Conservation (phyloP, 495 filamentous ascomycete species). For the Choiromyces venosus region DNA sequence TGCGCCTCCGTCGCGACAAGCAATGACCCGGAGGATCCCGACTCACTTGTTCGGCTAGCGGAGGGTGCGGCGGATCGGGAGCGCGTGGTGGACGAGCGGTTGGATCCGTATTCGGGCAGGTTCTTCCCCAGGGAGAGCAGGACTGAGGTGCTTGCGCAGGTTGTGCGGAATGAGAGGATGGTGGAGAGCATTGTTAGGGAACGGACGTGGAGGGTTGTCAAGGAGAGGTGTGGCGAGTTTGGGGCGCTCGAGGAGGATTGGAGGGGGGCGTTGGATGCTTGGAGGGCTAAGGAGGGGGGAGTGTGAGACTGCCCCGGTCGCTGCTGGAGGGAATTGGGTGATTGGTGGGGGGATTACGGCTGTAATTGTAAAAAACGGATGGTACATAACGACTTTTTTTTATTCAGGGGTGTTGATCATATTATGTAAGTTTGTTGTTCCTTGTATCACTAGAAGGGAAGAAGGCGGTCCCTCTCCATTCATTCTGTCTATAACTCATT, state of each 20-base stretch:
- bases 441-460: not conserved
- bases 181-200: slow-evolving; percentile 83
- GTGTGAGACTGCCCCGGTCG: not conserved
- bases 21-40: slow-evolving; percentile 84
- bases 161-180: slow-evolving; percentile 75
- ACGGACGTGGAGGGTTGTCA: slow-evolving; percentile 76
- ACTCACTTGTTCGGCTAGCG: slow-evolving; percentile 60
- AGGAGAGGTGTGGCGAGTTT: slow-evolving; percentile 64
- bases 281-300: slow-evolving; percentile 50
- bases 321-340: not conserved
- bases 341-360: not conserved
- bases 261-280: slow-evolving; percentile 55
- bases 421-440: not conserved
- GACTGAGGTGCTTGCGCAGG: slow-evolving; percentile 70
- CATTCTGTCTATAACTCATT: not conserved
- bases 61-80: slow-evolving; percentile 68
- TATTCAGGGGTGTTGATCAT: not conserved
- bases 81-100: slow-evolving; percentile 73
- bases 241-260: slow-evolving; percentile 53
- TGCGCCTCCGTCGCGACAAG: slow-evolving; percentile 83
- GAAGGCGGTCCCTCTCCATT: not conserved
- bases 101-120: slow-evolving; percentile 85
- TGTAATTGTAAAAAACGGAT: not conserved
- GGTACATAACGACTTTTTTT: not conserved
- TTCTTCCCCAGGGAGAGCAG: slow-evolving; percentile 78